Conservation (phyloP, 1,284 basidiomycete species). For the Rhodofomes roseus region DNA sequence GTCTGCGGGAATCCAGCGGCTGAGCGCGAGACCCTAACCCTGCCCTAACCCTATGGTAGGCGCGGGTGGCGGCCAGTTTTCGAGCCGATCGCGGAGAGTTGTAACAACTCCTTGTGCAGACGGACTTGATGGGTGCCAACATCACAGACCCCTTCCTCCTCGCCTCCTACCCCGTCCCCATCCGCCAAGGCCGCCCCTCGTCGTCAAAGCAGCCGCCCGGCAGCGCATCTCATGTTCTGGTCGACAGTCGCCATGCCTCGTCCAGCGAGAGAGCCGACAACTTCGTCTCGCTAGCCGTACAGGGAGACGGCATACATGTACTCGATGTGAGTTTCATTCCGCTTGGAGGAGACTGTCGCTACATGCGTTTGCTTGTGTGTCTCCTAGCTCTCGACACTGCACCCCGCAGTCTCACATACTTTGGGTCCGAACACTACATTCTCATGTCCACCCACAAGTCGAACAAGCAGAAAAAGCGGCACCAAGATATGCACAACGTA, state of each 20-base stretch:
- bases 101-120: too few species aligned
- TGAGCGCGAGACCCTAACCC: slow-evolving; percentile 19
- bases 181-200: slow-evolving; percentile 1
- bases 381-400: slow-evolving; percentile 56
- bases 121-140: slow-evolving; percentile 38
- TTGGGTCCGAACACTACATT: slow-evolving; percentile 62
- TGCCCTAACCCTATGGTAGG: slow-evolving; percentile 14
- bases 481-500: slow-evolving; percentile 49
- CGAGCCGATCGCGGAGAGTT: too few species aligned
- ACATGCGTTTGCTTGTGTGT: neutral
- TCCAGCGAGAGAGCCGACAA: slow-evolving; percentile 38
- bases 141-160: slow-evolving; percentile 61
- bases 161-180: slow-evolving; percentile 41
- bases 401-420: slow-evolving; percentile 63
- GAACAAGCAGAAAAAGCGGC: slow-evolving; percentile 33
- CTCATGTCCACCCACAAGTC: slow-evolving; percentile 52
- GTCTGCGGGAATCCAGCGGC: too few species aligned
- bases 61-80: slow-evolving; percentile 14
- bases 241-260: slow-evolving; percentile 36
- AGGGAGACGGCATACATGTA: slow-evolving; percentile 69
- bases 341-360: too few species aligned
- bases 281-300: slow-evolving; percentile 60
- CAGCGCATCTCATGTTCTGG: slow-evolving; percentile 32
- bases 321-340: slow-evolving; percentile 52
- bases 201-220: slow-evolving; percentile 5